Conservation (phyloP, 768 basidiomycete genomes). For the Hebeloma cylindrosporum region DNA sequence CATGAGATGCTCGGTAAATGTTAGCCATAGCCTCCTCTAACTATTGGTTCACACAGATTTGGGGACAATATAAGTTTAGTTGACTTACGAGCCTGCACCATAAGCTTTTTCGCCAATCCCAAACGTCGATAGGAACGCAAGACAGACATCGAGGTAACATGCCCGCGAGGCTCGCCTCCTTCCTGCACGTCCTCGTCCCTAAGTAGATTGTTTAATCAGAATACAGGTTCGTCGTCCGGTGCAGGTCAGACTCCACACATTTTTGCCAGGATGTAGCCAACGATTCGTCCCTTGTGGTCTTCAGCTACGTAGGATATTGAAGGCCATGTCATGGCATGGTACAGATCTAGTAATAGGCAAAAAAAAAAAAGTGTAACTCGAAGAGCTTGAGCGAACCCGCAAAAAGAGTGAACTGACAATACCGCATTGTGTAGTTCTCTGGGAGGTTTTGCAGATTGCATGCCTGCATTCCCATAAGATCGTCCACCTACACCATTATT, state of each 20-base stretch:
- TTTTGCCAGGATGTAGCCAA: slow-evolving; percentile 94
- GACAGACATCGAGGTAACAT: slow-evolving; percentile 96
- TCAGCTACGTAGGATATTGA: slow-evolving; percentile 92
- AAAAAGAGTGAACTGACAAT: slow-evolving; percentile 43
- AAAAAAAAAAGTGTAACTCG: no score
- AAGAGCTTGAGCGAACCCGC: neutral
- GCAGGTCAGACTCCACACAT: slow-evolving; percentile 58
- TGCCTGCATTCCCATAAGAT: slow-evolving; percentile 93
- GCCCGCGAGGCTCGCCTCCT: slow-evolving; percentile 78
- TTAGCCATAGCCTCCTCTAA: slow-evolving; percentile 90
- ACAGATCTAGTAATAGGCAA: no score
- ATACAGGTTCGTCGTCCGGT: no score
- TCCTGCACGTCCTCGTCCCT: slow-evolving; percentile 69
- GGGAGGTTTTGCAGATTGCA: slow-evolving; percentile 94
- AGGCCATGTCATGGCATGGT: slow-evolving; percentile 95
- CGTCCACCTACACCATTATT: slow-evolving; percentile 77
- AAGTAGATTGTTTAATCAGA: slow-evolving; percentile 3
- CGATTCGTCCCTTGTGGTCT: slow-evolving; percentile 86
- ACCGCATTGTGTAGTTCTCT: slow-evolving; percentile 89
- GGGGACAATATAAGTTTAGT: neutral
- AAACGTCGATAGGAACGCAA: slow-evolving; percentile 87
- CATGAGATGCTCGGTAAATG: slow-evolving; percentile 82
- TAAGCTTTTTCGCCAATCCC: slow-evolving; percentile 92
- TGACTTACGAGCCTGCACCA: slow-evolving; percentile 87
- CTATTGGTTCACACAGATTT: neutral